Evolutionary conservation across 2,329 filamentous ascomycete genomes (phyloP).

Genomic region (Colletotrichum destructivum): DNA sequence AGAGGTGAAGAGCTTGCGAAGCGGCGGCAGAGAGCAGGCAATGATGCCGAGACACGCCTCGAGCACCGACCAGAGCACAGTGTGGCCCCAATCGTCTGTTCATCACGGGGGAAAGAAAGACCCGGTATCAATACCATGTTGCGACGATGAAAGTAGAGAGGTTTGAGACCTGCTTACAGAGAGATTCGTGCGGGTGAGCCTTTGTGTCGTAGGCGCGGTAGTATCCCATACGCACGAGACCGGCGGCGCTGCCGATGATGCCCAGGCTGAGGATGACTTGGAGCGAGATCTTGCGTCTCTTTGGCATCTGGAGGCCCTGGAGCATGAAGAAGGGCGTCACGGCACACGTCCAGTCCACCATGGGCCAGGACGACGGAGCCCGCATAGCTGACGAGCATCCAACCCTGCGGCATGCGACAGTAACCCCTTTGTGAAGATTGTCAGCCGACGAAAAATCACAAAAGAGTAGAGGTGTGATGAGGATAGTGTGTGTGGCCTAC

Average conservation of each 20-base stretch:
- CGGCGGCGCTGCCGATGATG: conserved; percentile 37
- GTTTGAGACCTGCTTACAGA: no score
- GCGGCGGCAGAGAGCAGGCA: background rate
- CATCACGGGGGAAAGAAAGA: no score
- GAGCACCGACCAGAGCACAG: background rate
- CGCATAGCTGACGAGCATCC: conserved; percentile 33
- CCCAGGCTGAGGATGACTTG: conserved; percentile 1
- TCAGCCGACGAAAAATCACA: background rate
- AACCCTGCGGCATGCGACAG: background rate
- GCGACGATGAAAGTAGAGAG: no score
- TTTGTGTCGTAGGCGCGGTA: conserved; percentile 35
- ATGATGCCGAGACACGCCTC: conserved; percentile 4
- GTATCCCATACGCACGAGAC: conserved; percentile 28
- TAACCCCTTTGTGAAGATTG: background rate
- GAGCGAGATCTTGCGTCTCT: conserved; percentile 42
- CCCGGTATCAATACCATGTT: no score
- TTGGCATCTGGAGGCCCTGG: conserved; percentile 46
- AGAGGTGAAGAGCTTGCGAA: background rate
- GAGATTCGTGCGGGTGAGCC: conserved; percentile 22
- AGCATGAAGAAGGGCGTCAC: conserved; percentile 50
- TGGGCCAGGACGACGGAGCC: conserved; percentile 43
- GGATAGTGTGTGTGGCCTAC: background rate
- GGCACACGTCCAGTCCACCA: conserved; percentile 48
- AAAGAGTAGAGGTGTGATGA: no score
- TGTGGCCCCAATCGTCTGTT: no score